Percentiles rank a stretch among this genome's conserved stretches.
phyloP scores from a whole-genome alignment of 345 rosid genomes.

The Brassica incana region DNA sequence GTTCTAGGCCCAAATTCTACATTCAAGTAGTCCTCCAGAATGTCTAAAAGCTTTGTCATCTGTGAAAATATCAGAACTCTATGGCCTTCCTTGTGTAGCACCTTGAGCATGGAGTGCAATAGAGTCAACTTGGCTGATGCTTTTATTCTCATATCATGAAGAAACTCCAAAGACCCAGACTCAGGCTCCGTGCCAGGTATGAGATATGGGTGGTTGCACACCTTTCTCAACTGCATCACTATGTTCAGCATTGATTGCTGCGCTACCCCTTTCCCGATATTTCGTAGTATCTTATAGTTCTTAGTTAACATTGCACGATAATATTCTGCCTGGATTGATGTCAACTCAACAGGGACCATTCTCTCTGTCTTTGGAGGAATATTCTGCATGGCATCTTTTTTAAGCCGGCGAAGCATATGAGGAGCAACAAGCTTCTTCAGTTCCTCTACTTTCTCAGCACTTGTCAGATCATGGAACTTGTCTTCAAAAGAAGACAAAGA shows the following conservation, averaged over 20 bases:
- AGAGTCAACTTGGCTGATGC: constrained; percentile 97
- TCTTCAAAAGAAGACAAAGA: constrained; percentile 93
- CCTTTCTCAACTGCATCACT: constrained; percentile 99
- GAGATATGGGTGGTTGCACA: constrained; percentile 98
- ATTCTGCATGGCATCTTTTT: constrained; percentile 99
- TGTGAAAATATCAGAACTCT: constrained; percentile 97
- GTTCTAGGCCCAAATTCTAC: constrained; percentile 98
- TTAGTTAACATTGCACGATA: constrained; percentile 99
- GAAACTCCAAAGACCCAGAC: constrained; percentile 92
- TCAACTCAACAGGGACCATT: constrained; percentile 97
- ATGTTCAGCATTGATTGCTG: constrained; percentile 98
- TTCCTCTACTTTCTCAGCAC: constrained; percentile 96
- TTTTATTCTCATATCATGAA: constrained; percentile 98
- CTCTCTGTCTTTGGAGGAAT: constrained; percentile 98
- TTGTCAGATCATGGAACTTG: constrained; percentile 87
- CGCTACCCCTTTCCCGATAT: constrained; percentile 97
- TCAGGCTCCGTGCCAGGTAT: constrained; percentile 99
- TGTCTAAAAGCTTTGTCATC: constrained; percentile 99
- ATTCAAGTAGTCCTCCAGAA: constrained; percentile 93
- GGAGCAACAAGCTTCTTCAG: constrained; percentile 99
- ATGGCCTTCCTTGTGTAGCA: constrained; percentile 83
- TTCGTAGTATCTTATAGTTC: constrained; percentile 89
- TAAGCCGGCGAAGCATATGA: constrained; percentile 99
- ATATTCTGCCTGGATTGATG: constrained; percentile 98
- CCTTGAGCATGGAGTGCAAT: constrained; percentile 94